These are phyloP conservation scores for Orbilia javanica DNA, from an alignment of 2,329 filamentous ascomycete genomes.

Conservation along the genomic window DNA sequence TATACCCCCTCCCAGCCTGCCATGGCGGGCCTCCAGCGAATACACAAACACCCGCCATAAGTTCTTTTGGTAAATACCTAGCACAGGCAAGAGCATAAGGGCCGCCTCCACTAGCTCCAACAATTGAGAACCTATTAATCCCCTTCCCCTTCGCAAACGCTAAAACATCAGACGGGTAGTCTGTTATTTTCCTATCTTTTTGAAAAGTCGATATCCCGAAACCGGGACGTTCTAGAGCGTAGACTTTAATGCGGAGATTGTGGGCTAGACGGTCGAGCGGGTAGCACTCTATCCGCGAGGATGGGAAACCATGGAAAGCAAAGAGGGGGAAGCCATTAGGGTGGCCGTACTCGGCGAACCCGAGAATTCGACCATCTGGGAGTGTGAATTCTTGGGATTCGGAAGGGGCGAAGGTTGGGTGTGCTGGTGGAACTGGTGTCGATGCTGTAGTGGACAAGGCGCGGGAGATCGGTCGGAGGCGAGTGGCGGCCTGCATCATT, in stretches of 20 bases:
- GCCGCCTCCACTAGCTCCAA: constrained; percentile 46
- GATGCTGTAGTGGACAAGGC: neutral
- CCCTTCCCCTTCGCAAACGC: constrained; percentile 18
- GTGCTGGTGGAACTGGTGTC: neutral
- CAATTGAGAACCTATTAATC: constrained; percentile 20
- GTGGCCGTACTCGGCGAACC: constrained; percentile 66
- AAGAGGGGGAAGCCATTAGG: constrained; percentile 62
- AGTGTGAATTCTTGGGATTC: constrained; percentile 63
- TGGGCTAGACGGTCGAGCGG: constrained; percentile 62
- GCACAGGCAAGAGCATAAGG: constrained; percentile 57
- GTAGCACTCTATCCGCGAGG: constrained; percentile 65
- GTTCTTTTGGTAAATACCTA: constrained; percentile 43
- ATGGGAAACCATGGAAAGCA: constrained; percentile 67
- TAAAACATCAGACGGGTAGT: constrained; percentile 53
- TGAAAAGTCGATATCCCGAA: constrained; percentile 66
- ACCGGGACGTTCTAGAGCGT: constrained; percentile 67
- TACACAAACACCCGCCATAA: constrained; percentile 65
- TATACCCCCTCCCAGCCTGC: constrained; percentile 63
- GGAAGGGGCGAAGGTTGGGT: neutral
- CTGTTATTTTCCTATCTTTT: constrained; percentile 53
- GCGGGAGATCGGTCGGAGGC: constrained; percentile 9
- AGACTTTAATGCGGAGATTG: constrained; percentile 63
- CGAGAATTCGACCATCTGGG: constrained; percentile 66
- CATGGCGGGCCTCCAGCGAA: constrained; percentile 65
- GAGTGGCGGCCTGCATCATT: neutral